phyloP scores from a whole-genome alignment of 2,329 filamentous ascomycete genomes.

The Alternaria gansuensis region DNA sequence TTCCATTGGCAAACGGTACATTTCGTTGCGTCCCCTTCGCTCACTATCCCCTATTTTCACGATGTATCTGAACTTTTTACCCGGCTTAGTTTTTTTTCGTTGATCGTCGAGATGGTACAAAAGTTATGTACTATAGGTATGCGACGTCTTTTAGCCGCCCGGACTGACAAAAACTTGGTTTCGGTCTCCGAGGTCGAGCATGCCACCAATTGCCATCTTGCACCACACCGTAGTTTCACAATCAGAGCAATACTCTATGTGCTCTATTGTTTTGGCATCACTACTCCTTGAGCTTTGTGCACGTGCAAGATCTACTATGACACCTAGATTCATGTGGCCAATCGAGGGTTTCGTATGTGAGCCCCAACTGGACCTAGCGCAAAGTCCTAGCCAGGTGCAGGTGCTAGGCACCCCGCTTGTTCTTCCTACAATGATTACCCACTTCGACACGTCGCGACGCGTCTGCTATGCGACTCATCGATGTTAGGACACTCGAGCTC shows the following conservation, averaged over 20 bases:
- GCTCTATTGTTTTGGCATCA: neutral
- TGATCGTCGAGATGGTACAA: neutral
- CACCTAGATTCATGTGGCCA: neutral
- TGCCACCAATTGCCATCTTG: neutral
- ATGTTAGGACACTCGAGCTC: conserved; percentile 36
- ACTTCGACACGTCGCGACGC: conserved; percentile 7
- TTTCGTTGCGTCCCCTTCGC: neutral
- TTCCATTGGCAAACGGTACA: neutral
- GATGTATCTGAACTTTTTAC: neutral
- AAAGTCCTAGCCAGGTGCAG: neutral
- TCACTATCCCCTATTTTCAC: neutral
- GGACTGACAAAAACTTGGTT: neutral
- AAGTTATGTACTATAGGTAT: neutral
- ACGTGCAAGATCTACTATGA: neutral
- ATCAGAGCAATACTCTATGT: neutral
- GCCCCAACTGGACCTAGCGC: neutral
- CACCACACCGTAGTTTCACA: neutral
- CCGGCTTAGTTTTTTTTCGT: neutral
- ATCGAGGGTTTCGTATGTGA: neutral
- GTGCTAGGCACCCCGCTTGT: conserved; percentile 13
- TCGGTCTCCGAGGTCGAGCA: neutral
- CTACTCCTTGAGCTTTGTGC: neutral
- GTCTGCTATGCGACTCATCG: conserved; percentile 39
- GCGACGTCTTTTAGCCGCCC: neutral
- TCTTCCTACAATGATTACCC: conserved; percentile 7